Evolutionary conservation across 371 early-diverging fungal genomes (phyloP).

Genomic region (Dinochytrium kinnereticum): DNA sequence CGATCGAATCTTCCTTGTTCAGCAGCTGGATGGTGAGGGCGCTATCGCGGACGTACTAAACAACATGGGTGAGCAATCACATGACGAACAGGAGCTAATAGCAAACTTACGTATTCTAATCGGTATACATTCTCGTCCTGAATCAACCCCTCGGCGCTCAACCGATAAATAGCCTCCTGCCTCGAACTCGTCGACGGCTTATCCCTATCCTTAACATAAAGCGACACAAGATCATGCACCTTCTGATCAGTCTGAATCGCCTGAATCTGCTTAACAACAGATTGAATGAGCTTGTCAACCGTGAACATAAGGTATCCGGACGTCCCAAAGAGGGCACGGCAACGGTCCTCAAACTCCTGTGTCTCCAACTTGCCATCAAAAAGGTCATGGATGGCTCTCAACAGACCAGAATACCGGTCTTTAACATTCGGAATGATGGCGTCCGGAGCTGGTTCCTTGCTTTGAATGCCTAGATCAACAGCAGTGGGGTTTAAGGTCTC

Average conservation of each 20-base stretch:
- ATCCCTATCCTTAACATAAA: constrained; percentile 66
- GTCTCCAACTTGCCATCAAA: constrained; percentile 85
- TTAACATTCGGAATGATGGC: constrained; percentile 24
- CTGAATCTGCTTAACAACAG: constrained; percentile 78
- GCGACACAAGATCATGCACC: constrained; percentile 62
- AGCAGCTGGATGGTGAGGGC: constrained; percentile 84
- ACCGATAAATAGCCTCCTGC: constrained; percentile 80
- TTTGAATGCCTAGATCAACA: constrained; percentile 77
- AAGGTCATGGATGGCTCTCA: constrained; percentile 77
- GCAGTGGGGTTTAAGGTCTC: constrained; percentile 79
- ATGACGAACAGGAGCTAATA: constrained; percentile 1
- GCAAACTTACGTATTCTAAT: constrained; percentile 75
- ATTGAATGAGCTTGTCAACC: constrained; percentile 82
- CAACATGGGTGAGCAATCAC: constrained; percentile 9
- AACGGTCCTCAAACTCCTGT: constrained; percentile 88
- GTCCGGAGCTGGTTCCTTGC: constrained; percentile 47
- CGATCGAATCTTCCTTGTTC: constrained; percentile 82
- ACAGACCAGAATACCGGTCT: constrained; percentile 76
- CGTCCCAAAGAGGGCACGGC: constrained; percentile 84
- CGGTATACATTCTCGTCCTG: constrained; percentile 86
- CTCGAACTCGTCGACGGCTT: constrained; percentile 60
- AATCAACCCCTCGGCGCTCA: constrained; percentile 79
- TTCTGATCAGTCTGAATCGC: constrained; percentile 61
- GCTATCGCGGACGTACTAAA: constrained; percentile 44
- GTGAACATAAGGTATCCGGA: constrained; percentile 87